These are phyloP conservation scores for Claviceps citrina DNA, from an alignment of 2,329 filamentous ascomycete species.

Conservation along the genomic window DNA sequence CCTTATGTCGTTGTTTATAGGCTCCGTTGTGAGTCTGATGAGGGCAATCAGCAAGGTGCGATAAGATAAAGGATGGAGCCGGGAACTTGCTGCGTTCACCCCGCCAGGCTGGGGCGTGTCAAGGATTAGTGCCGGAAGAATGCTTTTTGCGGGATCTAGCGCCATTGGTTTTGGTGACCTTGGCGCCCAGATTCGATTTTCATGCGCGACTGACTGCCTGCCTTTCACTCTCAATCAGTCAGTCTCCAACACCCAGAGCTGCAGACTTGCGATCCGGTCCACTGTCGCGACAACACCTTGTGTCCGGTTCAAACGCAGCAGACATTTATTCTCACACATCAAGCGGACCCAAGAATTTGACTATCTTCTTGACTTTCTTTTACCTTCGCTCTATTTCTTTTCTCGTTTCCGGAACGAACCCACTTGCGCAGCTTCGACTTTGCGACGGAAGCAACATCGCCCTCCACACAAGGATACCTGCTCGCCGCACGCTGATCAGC, in stretches of 20 bases:
- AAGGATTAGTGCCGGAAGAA: conserved; percentile 18
- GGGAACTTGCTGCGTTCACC: conserved; percentile 2
- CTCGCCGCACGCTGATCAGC: conserved; percentile 7
- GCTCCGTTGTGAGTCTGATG: not conserved
- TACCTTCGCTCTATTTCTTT: not conserved
- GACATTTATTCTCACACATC: not conserved
- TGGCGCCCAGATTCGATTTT: conserved; percentile 27
- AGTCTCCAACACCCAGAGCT: conserved; percentile 5
- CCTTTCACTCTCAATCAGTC: not conserved
- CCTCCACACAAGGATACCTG: conserved; percentile 8
- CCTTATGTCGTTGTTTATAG: too few relatives aligned
- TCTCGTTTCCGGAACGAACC: too few relatives aligned
- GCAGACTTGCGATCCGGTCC: conserved; percentile 5
- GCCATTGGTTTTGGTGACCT: conserved; percentile 25
- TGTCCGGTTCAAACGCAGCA: conserved; percentile 2
- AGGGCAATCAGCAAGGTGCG: not conserved
- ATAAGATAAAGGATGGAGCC: conserved; percentile 8
- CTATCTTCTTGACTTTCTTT: not conserved
- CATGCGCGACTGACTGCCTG: conserved; percentile 17
- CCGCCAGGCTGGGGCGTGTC: not conserved
- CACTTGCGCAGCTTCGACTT: conserved; percentile 6
- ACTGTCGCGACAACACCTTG: conserved; percentile 1
- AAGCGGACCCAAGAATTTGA: not conserved
- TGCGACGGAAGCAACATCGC: conserved; percentile 9
- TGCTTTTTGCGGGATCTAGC: conserved; percentile 24